Percentiles rank a stretch among this genome's conserved stretches.
Conservation (phyloP, 2,329 filamentous ascomycete species). For the Fonsecaea multimorphosa region DNA sequence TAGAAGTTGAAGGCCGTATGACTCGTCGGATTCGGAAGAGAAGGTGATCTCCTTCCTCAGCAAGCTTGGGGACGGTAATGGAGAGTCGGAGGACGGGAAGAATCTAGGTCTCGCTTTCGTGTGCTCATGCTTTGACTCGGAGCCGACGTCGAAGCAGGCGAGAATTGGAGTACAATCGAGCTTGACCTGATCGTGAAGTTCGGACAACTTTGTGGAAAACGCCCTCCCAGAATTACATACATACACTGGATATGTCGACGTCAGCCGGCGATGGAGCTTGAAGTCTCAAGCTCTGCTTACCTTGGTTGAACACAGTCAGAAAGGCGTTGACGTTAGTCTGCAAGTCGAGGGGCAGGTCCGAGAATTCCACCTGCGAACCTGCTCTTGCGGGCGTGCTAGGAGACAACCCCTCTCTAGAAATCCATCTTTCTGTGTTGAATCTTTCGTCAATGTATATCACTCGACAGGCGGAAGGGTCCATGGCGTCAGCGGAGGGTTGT, state of each 20-base stretch:
- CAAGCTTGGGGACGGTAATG: conserved; percentile 41
- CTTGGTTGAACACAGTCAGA: conserved; percentile 60
- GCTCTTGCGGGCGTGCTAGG: conserved; percentile 36
- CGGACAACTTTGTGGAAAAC: conserved; percentile 59
- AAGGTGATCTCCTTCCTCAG: conserved; percentile 49
- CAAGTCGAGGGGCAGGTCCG: conserved; percentile 53
- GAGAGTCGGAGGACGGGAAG: conserved; percentile 43
- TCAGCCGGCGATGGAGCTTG: conserved; percentile 5
- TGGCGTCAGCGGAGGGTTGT: conserved; percentile 33
- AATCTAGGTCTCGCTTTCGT: conserved; percentile 42
- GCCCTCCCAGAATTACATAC: conserved; percentile 60
- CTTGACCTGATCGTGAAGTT: conserved; percentile 51
- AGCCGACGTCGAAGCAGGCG: conserved; percentile 61
- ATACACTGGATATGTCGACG: conserved; percentile 51
- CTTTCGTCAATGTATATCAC: conserved; percentile 56
- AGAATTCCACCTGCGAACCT: conserved; percentile 41
- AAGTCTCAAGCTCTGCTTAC: conserved; percentile 43
- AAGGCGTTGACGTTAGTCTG: conserved; percentile 57
- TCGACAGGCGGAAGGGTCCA: conserved; percentile 52
- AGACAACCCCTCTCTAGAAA: conserved; percentile 44
- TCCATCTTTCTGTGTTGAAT: conserved; percentile 53
- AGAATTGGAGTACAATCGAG: conserved; percentile 60
- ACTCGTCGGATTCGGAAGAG: conserved; percentile 52
- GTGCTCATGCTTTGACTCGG: conserved; percentile 47
- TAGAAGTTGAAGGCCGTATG: conserved; percentile 56